Conservation (phyloP, 2,329 filamentous ascomycete genomes). For the Cladosporium austrohemisphaericum region DNA sequence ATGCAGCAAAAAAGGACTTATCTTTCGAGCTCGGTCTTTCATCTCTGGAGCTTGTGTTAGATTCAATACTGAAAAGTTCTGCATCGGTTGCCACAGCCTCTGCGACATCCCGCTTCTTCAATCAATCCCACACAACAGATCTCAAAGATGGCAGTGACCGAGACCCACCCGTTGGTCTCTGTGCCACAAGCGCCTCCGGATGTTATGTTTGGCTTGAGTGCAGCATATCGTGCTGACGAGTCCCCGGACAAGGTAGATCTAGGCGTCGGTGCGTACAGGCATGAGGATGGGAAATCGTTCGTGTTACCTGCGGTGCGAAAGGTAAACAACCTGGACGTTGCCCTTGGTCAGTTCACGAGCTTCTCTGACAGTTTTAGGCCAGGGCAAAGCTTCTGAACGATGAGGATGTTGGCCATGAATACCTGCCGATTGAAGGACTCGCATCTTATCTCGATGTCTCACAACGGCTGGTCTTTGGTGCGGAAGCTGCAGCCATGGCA, state of each 20-base stretch:
- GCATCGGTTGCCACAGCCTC: too few relatives aligned
- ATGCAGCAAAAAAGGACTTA: too few relatives aligned
- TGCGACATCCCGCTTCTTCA: too few relatives aligned
- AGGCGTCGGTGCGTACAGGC: constrained; percentile 91
- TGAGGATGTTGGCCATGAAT: constrained; percentile 92
- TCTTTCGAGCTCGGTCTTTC: too few relatives aligned
- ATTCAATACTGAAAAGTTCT: too few relatives aligned
- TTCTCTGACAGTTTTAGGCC: constrained; percentile 56
- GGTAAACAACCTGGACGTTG: constrained; percentile 52
- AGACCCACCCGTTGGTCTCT: background rate
- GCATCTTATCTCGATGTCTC: constrained; percentile 81
- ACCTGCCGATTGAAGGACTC: constrained; percentile 90
- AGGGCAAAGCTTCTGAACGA: constrained; percentile 85
- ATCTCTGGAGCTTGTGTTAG: too few relatives aligned
- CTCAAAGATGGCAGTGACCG: too few relatives aligned
- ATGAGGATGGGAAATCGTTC: constrained; percentile 95
- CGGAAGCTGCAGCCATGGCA: constrained; percentile 71
- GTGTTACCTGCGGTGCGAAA: constrained; percentile 93
- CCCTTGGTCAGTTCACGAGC: background rate
- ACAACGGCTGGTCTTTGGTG: constrained; percentile 81
- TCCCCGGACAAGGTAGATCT: constrained; percentile 81
- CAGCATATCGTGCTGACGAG: constrained; percentile 77
- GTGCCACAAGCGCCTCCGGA: constrained; percentile 81
- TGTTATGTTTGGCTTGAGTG: constrained; percentile 86
- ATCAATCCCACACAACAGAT: too few relatives aligned